Conservation (phyloP, 2,329 filamentous ascomycete genomes). For the Neodidymelliopsis sp. region DNA sequence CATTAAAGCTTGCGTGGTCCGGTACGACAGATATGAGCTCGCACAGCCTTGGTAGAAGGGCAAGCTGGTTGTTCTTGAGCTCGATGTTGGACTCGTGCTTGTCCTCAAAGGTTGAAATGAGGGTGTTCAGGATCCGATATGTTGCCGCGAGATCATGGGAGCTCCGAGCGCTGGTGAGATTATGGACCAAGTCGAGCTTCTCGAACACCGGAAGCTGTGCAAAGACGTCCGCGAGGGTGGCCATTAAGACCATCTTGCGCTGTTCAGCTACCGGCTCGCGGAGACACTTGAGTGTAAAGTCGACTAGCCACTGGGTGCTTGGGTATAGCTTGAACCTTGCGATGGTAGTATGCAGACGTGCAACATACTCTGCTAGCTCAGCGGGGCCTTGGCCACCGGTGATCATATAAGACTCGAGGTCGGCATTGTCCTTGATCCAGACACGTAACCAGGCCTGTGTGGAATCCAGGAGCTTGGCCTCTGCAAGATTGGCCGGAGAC, state of each 20-base stretch:
- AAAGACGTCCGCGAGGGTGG: conserved; percentile 26
- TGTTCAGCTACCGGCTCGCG: conserved; percentile 20
- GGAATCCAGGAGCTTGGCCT: conserved; percentile 24
- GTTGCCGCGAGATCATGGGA: conserved; percentile 19
- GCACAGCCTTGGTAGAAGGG: conserved; percentile 38
- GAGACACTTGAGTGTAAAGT: conserved; percentile 32
- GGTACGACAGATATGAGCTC: conserved; percentile 55
- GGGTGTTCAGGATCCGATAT: conserved; percentile 33
- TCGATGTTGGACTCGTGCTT: conserved; percentile 28
- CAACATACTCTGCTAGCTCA: conserved; percentile 27
- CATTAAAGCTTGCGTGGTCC: conserved; percentile 61
- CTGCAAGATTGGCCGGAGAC: conserved; percentile 24
- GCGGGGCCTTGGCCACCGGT: conserved; percentile 12
- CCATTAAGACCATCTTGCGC: conserved; percentile 17
- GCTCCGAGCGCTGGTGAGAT: conserved; percentile 21
- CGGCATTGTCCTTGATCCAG: conserved; percentile 32
- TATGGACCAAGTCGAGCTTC: conserved; percentile 30
- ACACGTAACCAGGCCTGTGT: conserved; percentile 28
- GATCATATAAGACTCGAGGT: conserved; percentile 28
- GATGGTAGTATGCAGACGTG: conserved; percentile 29
- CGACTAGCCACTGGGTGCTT: conserved; percentile 28
- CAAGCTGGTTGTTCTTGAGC: conserved; percentile 36
- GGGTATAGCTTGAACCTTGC: conserved; percentile 37
- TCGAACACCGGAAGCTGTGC: conserved; percentile 22
- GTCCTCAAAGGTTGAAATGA: conserved; percentile 42